Base-by-base conservation (phyloP, 441 rosid species). In the Erodium moschatum region DNA sequence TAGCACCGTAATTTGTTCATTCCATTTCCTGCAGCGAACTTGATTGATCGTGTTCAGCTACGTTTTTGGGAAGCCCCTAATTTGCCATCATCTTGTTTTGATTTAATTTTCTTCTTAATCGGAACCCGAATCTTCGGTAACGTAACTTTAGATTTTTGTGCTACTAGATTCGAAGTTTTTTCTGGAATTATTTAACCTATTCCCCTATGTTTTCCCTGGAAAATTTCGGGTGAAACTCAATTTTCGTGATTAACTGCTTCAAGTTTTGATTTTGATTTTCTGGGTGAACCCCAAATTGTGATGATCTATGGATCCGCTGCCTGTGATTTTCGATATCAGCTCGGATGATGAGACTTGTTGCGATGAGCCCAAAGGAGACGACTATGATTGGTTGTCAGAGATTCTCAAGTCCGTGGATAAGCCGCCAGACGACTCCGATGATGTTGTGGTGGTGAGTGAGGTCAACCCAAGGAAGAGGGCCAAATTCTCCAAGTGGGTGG, bases 341-440 rank as follows among this genome's bases (percentile, higher is more conserved):
- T 91, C 97, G 46, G 96, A 84, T 64, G 96, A 91, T 16, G 97
- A 91, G 56, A 31, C 74, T 66, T 66, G 70, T 11, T 70, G 75
- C 42, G 85, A 72, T 4, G 85, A 65, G 7, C 72, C 77, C 1
- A 69, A 29, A 44, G 61, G 63, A 11, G 75, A 81, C 50, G 80
- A 74, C 65, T 73, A 11, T 13, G 27, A 73, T 19, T 91, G 90
- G 96, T 40, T 87, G 68, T 20, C 64, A 61, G 67, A 62, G 54
- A 6, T 77, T 21, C 72, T 79, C 6, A 0, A 48, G 73, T 65
- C 21, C 2, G 73, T 70, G 16, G 77, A 73, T 4, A 71, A 73
- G 24, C 72, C 64, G 6, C 64, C 69, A 1, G 81, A 74, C 16
- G 81, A 76, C 65, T 44, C 78, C 56, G 86, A 87, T 70, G 82